Evolutionary conservation across 768 basidiomycete genomes (phyloP).

Genomic region (Hericium erinaceus): DNA sequence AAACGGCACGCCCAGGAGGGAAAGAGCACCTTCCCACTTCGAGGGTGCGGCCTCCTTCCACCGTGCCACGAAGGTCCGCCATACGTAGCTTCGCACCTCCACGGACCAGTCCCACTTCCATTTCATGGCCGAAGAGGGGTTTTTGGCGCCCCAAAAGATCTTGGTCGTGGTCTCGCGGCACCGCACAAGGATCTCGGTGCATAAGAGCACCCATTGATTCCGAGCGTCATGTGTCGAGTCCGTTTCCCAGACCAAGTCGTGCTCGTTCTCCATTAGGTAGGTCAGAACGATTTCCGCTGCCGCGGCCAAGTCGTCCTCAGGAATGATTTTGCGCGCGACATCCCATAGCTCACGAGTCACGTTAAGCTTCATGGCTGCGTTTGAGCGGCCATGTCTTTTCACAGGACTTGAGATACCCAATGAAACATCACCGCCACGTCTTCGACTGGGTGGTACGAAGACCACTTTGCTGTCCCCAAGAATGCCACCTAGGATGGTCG

Average conservation of each 20-base stretch:
- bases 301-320: slow-evolving; percentile 32
- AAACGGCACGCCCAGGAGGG: slow-evolving; percentile 56
- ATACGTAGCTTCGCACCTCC: slow-evolving; percentile 41
- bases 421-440: background rate
- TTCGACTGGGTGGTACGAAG: slow-evolving; percentile 4
- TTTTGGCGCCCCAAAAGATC: slow-evolving; percentile 19
- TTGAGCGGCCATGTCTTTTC: slow-evolving; percentile 22
- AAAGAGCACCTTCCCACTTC: slow-evolving; percentile 44
- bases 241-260: slow-evolving; percentile 33
- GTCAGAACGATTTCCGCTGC: slow-evolving; percentile 35
- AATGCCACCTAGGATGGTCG: slow-evolving; percentile 7
- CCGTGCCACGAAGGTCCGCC: slow-evolving; percentile 45
- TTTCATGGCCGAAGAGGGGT: slow-evolving; percentile 12
- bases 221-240: slow-evolving; percentile 36
- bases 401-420: slow-evolving; percentile 1
- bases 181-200: slow-evolving; percentile 41
- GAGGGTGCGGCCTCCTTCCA: slow-evolving; percentile 39
- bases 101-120: slow-evolving; percentile 27
- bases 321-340: slow-evolving; percentile 33
- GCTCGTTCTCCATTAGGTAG: slow-evolving; percentile 40
- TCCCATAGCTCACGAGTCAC: slow-evolving; percentile 54
- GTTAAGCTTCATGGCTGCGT: slow-evolving; percentile 45
- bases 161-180: slow-evolving; percentile 41
- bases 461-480: slow-evolving; percentile 8
- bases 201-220: slow-evolving; percentile 50